These are phyloP conservation scores for Hypoxylon sp. DNA, from an alignment of 2,329 filamentous ascomycete species.

Conservation along the genomic window DNA sequence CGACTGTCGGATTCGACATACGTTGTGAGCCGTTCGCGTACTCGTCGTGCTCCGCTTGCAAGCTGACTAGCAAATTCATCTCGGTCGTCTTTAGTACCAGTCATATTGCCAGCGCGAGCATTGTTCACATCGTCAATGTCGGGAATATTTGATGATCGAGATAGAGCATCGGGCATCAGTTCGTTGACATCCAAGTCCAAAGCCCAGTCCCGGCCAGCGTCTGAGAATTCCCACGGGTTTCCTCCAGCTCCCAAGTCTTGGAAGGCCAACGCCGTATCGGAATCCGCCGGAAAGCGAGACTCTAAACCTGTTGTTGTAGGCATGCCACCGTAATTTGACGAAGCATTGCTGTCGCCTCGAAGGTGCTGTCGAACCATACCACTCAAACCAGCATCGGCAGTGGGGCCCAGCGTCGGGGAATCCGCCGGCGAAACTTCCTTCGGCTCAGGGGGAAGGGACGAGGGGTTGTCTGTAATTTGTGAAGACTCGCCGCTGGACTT, in stretches of 20 bases:
- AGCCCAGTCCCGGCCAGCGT: constrained; percentile 40
- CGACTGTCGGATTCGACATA: constrained; percentile 70
- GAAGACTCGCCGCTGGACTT: constrained; percentile 45
- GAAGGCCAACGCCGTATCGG: constrained; percentile 41
- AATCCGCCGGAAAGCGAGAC: constrained; percentile 49
- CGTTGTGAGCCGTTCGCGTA: constrained; percentile 76
- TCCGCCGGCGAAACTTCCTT: constrained; percentile 57
- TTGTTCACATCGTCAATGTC: constrained; percentile 3
- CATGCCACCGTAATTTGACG: constrained; percentile 74
- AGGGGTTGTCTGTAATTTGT: constrained; percentile 37
- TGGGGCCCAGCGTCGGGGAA: constrained; percentile 80
- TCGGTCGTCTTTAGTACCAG: constrained; percentile 43
- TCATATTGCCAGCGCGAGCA: not conserved
- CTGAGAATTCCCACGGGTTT: constrained; percentile 56
- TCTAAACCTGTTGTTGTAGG: constrained; percentile 50
- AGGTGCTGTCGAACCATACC: constrained; percentile 86
- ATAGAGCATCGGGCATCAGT: constrained; percentile 37
- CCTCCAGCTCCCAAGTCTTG: constrained; percentile 47
- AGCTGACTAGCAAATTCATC: constrained; percentile 79
- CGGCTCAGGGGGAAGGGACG: constrained; percentile 32
- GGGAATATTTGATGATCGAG: constrained; percentile 24
- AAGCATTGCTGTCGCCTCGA: constrained; percentile 79
- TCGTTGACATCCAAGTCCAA: constrained; percentile 44
- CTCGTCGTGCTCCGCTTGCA: constrained; percentile 72
- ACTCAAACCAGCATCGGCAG: constrained; percentile 68